A percentile compares a stretch with the other conserved stretches of the same genome.
phyloP scores from a whole-genome alignment of 2,329 filamentous ascomycete genomes.

The Botrytis pseudocinerea region DNA sequence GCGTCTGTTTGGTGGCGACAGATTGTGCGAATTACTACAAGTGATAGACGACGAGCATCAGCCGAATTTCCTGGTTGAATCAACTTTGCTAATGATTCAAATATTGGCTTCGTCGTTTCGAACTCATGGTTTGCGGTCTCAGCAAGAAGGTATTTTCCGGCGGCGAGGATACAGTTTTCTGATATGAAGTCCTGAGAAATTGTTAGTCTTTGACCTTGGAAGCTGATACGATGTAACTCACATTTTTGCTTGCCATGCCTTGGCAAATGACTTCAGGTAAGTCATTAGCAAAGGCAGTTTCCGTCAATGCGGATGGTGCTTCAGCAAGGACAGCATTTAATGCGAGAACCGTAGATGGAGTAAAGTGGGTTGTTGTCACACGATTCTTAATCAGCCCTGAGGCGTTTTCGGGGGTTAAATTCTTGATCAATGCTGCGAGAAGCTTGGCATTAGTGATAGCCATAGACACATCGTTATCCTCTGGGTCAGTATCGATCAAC shows the following conservation, averaged over 20 bases:
- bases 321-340: slow-evolving; percentile 88
- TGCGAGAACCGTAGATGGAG: slow-evolving; percentile 75
- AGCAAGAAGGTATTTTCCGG: slow-evolving; percentile 83
- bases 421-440: slow-evolving; percentile 85
- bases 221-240: slow-evolving; percentile 49
- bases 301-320: slow-evolving; percentile 68
- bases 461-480: slow-evolving; percentile 74
- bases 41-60: slow-evolving; percentile 80
- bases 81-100: slow-evolving; percentile 72
- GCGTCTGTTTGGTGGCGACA: slow-evolving; percentile 77
- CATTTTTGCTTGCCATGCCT: slow-evolving; percentile 75
- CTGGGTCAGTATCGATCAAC: slow-evolving; percentile 82
- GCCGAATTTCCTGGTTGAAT: slow-evolving; percentile 76
- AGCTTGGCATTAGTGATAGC: slow-evolving; percentile 88
- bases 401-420: slow-evolving; percentile 73
- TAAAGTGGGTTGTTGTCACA: slow-evolving; percentile 75
- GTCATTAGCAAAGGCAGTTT: slow-evolving; percentile 68
- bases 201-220: slow-evolving; percentile 27
- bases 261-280: slow-evolving; percentile 74
- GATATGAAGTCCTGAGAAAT: slow-evolving; percentile 69
- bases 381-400: slow-evolving; percentile 62
- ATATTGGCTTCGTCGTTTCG: slow-evolving; percentile 75
- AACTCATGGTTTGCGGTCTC: slow-evolving; percentile 66
- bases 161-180: slow-evolving; percentile 84
- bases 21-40: slow-evolving; percentile 86